Evolutionary conservation across 2,329 filamentous ascomycete genomes (phyloP).

Genomic region (Septoria petroselini): DNA sequence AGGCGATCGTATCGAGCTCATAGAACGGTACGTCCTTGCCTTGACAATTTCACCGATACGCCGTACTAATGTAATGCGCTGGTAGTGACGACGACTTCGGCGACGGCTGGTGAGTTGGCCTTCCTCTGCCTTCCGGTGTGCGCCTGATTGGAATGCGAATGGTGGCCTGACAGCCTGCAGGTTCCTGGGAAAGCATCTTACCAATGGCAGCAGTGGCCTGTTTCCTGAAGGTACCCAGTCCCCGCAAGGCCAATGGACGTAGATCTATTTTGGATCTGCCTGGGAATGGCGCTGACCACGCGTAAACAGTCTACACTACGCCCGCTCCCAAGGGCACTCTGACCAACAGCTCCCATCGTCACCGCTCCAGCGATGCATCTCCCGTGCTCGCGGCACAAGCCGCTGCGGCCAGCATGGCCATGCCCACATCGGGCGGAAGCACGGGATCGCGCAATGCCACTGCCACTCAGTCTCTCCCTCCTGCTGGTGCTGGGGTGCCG

Average conservation of each 20-base stretch:
- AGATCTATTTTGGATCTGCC: not conserved
- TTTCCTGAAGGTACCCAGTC: conserved; percentile 69
- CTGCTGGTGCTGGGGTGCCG: conserved; percentile 13
- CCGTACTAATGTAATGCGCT: conserved; percentile 9
- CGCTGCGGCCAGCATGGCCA: conserved; percentile 19
- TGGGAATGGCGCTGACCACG: conserved; percentile 18
- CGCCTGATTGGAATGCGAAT: too few species aligned
- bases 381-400: conserved; percentile 22
- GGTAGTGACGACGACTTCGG: conserved; percentile 74
- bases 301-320: conserved; percentile 40
- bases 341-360: conserved; percentile 21
- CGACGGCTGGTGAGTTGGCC: conserved; percentile 54
- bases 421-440: conserved; percentile 8
- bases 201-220: conserved; percentile 70
- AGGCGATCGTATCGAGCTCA: conserved; percentile 76
- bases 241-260: not conserved
- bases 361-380: conserved; percentile 19
- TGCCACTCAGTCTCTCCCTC: conserved; percentile 17
- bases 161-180: conserved; percentile 36
- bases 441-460: conserved; percentile 11
- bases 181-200: conserved; percentile 73
- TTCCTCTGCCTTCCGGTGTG: conserved; percentile 7
- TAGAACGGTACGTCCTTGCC: conserved; percentile 56
- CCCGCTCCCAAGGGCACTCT: conserved; percentile 39
- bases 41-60: not conserved